These are phyloP conservation scores for Clonostachys rhizophaga DNA, from an alignment of 2,329 filamentous ascomycete species.

Conservation along the genomic window DNA sequence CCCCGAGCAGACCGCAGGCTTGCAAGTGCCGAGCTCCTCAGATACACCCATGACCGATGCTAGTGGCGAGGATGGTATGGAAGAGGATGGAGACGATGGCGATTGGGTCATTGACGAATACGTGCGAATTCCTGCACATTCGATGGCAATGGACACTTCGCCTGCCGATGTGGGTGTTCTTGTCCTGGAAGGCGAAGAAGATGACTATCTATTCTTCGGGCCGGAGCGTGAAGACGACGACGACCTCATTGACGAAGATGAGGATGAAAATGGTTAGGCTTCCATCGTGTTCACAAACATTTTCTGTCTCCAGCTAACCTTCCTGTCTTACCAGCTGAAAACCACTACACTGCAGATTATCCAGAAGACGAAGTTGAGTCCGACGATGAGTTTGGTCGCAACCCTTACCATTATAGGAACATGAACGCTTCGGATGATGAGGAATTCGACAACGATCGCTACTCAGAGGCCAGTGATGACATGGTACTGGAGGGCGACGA, in stretches of 20 bases:
- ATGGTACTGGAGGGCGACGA: slow-evolving; percentile 30
- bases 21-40: slow-evolving; percentile 9
- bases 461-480: slow-evolving; percentile 21
- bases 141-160: slow-evolving; percentile 38
- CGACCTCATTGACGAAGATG: slow-evolving; percentile 52
- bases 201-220: slow-evolving; percentile 55
- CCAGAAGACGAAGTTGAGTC: slow-evolving; percentile 74
- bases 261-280: slow-evolving; percentile 58
- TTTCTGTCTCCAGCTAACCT: background rate
- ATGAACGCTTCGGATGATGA: slow-evolving; percentile 50
- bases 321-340: slow-evolving; percentile 50
- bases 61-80: slow-evolving; percentile 32
- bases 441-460: slow-evolving; percentile 40
- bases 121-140: slow-evolving; percentile 51
- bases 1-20: slow-evolving; percentile 25
- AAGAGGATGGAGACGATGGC: slow-evolving; percentile 32
- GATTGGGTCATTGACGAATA: slow-evolving; percentile 65
- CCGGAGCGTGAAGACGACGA: slow-evolving; percentile 58
- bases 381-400: slow-evolving; percentile 49
- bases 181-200: slow-evolving; percentile 53
- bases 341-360: slow-evolving; percentile 76
- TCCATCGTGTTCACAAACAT: background rate
- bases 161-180: slow-evolving; percentile 50
- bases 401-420: slow-evolving; percentile 50
- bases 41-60: slow-evolving; percentile 31